phyloP scores from a whole-genome alignment of 2,329 filamentous ascomycete species.

The Delphinella strobiligena region DNA sequence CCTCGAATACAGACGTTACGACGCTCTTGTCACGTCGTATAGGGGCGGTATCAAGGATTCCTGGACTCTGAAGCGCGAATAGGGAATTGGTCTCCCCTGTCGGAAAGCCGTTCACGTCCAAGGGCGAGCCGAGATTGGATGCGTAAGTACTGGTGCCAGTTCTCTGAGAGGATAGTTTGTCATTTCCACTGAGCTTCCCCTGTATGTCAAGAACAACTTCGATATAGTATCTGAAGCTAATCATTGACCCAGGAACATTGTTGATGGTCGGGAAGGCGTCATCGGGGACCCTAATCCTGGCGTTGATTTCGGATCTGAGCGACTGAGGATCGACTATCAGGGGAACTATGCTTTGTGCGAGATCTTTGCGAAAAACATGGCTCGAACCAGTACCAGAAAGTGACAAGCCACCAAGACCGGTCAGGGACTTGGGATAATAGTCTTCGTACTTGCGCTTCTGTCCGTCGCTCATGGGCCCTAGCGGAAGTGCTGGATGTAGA shows the following conservation, averaged over 20 bases:
- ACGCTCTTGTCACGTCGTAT: slow-evolving; percentile 84
- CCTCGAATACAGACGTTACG: slow-evolving; percentile 74
- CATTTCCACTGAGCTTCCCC: slow-evolving; percentile 68
- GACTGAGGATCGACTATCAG: slow-evolving; percentile 75
- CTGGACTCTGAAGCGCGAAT: slow-evolving; percentile 26
- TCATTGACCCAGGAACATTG: slow-evolving; percentile 82
- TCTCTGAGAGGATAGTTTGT: slow-evolving; percentile 29
- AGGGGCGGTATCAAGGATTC: slow-evolving; percentile 76
- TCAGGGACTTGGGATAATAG: slow-evolving; percentile 75
- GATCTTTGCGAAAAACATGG: slow-evolving; percentile 89
- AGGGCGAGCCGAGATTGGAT: slow-evolving; percentile 4
- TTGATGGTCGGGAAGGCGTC: slow-evolving; percentile 87
- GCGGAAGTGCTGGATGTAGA: slow-evolving; percentile 53
- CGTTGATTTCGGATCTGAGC: slow-evolving; percentile 66
- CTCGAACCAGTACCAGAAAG: slow-evolving; percentile 76
- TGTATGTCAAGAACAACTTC: slow-evolving; percentile 90
- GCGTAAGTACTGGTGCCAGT: slow-evolving; percentile 4
- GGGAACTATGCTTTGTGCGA: slow-evolving; percentile 78
- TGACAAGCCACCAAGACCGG: slow-evolving; percentile 74
- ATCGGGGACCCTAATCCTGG: slow-evolving; percentile 75
- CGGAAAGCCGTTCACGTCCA: slow-evolving; percentile 1
- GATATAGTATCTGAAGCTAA: slow-evolving; percentile 86
- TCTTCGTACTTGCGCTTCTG: slow-evolving; percentile 66
- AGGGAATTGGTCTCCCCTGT: slow-evolving; percentile 7
- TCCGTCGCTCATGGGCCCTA: slow-evolving; percentile 50